Evolutionary conservation across 2,329 filamentous ascomycete species (phyloP), one percentile per base, ranked within the genome.

Genomic region (Penicillium hordei): DNA sequence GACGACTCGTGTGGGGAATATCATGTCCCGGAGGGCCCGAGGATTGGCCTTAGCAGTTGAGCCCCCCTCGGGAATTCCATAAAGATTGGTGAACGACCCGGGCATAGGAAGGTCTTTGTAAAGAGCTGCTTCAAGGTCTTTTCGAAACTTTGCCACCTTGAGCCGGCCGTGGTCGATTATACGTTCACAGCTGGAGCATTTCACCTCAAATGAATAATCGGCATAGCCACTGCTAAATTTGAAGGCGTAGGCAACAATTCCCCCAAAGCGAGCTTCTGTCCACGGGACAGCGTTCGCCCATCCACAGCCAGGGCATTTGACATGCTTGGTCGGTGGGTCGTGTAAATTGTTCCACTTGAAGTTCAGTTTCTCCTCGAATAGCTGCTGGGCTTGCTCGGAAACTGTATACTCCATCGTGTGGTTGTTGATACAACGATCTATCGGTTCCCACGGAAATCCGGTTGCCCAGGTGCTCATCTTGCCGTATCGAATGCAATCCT

Each of bases 11-110:
- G 45, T 62, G 7, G 64, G 60, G 23, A 66, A 67, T 40, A 59
- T 33, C 76, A 70, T 1, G 17, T 42, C 36, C 1, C 9, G 27
- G 17, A 52, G 33, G 2, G n/a, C 17, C 1, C 56, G 9, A 7
- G 13, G 4, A 27, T 23, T 43, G 12, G n/a, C 9, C 4, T 7
- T 15, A 0, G 17, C 25, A 12, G 3, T 15, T 15, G 27, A 29
- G 12, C 59, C 58, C 29, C 60, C 59, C 29, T 61, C 58, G 1
- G 85, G 83, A 13, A 76, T 70, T 0, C 88, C 89, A 1, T 75
- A 70, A 0, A 80, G 71, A 4, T 83, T 78, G 10, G 91, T 77
- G 1, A 90, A 70, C 0, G 88, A 89, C 1, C 89, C 89, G 0
- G 87, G 85, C 77, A 93, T 84, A 0, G 88, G 84, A 1, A 75